Percentiles rank a stretch among this genome's conserved stretches.
Evolutionary conservation across 129 eudicot genomes (phyloP).

Genomic region (Scalesia atractyloides): DNA sequence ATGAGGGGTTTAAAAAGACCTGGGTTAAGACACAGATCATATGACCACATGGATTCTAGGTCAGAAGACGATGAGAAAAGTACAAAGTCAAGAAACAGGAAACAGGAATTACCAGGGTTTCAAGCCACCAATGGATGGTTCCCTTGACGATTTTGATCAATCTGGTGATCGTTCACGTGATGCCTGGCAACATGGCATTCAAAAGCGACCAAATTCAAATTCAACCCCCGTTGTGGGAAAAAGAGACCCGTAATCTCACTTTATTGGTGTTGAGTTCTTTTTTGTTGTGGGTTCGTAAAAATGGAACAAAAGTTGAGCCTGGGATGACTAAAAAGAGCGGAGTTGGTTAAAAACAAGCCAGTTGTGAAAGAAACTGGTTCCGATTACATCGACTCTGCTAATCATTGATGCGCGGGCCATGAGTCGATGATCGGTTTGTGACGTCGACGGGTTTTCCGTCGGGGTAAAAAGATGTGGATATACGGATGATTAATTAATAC

Average conservation of each 20-base stretch:
- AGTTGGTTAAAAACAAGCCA: conserved; percentile 6
- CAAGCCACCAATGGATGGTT: conserved; percentile 47
- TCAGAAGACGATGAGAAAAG: conserved; percentile 76
- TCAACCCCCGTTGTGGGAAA: conserved; percentile 54
- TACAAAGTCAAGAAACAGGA: conserved; percentile 68
- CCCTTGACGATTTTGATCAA: conserved; percentile 63
- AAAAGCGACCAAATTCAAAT: conserved; percentile 56
- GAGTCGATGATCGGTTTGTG: background rate
- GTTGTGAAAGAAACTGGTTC: conserved; percentile 14
- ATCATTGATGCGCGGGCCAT: conserved; percentile 14
- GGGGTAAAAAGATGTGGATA: conserved; percentile 18
- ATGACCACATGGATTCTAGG: conserved; percentile 71
- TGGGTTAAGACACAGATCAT: conserved; percentile 64
- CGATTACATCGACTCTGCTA: conserved; percentile 13
- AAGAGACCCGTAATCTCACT: conserved; percentile 44
- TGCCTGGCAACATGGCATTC: conserved; percentile 76
- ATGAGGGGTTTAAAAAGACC: conserved; percentile 65
- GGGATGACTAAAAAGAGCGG: conserved; percentile 14
- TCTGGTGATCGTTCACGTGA: conserved; percentile 52
- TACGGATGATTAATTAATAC: conserved; percentile 12
- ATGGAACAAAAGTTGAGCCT: background rate
- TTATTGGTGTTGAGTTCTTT: conserved; percentile 11
- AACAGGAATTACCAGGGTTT: conserved; percentile 59
- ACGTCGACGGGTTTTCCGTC: conserved; percentile 4
- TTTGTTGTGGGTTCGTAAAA: conserved; percentile 5